phyloP scores from a whole-genome alignment of 768 basidiomycete species.

The Chiua virens region DNA sequence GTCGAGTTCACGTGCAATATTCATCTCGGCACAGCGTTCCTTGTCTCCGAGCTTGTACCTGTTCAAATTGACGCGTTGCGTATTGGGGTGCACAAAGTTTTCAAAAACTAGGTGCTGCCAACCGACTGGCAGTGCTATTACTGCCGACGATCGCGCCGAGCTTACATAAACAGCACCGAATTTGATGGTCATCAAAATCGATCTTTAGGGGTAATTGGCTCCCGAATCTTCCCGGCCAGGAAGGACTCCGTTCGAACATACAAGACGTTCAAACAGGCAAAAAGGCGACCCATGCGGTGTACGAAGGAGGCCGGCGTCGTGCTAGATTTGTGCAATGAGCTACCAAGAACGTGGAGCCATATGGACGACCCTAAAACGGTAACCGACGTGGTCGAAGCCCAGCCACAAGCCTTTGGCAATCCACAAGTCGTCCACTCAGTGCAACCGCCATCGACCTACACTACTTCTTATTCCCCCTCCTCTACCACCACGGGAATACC shows the following conservation, averaged over 20 bases:
- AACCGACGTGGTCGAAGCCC: conserved; percentile 24
- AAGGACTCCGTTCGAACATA: too few relatives aligned
- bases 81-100: background rate
- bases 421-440: conserved; percentile 18
- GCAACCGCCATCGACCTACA: conserved; percentile 10
- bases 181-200: background rate
- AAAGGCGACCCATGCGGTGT: too few relatives aligned
- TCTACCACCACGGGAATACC: background rate
- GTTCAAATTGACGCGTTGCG: background rate
- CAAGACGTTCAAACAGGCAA: too few relatives aligned
- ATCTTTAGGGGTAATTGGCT: background rate
- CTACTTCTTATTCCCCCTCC: background rate
- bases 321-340: too few relatives aligned
- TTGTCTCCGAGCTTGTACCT: conserved; percentile 1
- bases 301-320: too few relatives aligned
- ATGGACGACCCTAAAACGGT: conserved; percentile 20
- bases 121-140: too few relatives aligned
- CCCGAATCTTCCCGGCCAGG: background rate
- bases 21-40: conserved; percentile 4
- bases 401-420: conserved; percentile 29
- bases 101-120: background rate
- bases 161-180: too few relatives aligned
- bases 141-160: too few relatives aligned
- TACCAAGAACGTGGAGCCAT: conserved; percentile 13
- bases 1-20: conserved; percentile 13